phyloP scores from a whole-genome alignment of 2,329 filamentous ascomycete genomes.

The Aspergillus pseudonomiae region DNA sequence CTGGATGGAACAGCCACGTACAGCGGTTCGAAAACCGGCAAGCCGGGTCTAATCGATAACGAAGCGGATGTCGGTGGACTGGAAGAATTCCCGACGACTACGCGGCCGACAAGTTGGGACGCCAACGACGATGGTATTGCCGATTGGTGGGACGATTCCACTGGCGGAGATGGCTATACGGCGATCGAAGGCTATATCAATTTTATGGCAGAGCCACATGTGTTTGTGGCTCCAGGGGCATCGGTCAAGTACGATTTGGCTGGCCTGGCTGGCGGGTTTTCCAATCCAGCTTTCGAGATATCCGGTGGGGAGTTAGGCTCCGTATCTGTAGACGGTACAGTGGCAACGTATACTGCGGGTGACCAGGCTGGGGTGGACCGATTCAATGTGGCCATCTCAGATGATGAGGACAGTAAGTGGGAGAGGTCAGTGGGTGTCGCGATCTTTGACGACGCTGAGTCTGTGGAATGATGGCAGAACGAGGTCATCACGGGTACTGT shows the following conservation, averaged over 20 bases:
- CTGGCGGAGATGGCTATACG: conserved; percentile 11
- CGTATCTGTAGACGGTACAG: background rate
- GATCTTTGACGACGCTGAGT: conserved; percentile 6
- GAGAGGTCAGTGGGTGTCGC: conserved; percentile 8
- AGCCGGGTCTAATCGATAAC: conserved; percentile 13
- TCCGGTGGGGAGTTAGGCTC: background rate
- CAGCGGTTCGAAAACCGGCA: conserved; percentile 9
- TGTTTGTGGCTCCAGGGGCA: conserved; percentile 6
- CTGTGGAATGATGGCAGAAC: background rate
- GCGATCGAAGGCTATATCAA: conserved; percentile 14
- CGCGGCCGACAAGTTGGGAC: conserved; percentile 12
- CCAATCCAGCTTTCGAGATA: background rate
- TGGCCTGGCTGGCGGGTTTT: conserved; percentile 1
- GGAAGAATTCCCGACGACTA: conserved; percentile 7
- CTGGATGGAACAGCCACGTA: conserved; percentile 13
- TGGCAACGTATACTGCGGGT: conserved; percentile 4
- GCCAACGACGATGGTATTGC: conserved; percentile 11
- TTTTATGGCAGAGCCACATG: conserved; percentile 14
- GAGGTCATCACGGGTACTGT: background rate
- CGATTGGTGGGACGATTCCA: conserved; percentile 18
- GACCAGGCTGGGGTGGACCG: conserved; percentile 4
- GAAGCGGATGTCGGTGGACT: conserved; percentile 14
- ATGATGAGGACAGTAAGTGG: conserved; percentile 11
- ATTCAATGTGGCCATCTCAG: conserved; percentile 1
- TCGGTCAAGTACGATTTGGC: background rate